phyloP scores from a whole-genome alignment of 371 early-diverging fungal genomes.

The Batkoa obscura region DNA sequence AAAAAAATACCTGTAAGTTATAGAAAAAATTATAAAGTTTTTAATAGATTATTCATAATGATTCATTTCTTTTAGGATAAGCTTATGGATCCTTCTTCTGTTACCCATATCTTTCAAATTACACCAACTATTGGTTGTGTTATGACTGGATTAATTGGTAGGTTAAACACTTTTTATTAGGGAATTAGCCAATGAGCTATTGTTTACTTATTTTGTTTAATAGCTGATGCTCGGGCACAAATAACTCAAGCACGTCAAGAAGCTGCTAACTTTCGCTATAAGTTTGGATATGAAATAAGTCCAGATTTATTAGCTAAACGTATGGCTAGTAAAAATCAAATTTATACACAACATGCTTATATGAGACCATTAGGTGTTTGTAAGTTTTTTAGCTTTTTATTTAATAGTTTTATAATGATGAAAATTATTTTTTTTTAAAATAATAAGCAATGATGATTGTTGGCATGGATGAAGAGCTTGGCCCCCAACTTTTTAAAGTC shows the following conservation, averaged over 20 bases:
- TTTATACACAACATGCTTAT: constrained; percentile 96
- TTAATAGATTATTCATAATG: neutral
- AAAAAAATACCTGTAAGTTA: constrained; percentile 87
- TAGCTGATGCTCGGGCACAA: constrained; percentile 87
- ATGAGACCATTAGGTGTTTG: constrained; percentile 96
- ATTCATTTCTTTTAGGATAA: constrained; percentile 48
- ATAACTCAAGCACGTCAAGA: constrained; percentile 84
- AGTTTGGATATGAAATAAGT: constrained; percentile 94
- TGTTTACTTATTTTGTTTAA: neutral
- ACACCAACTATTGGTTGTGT: constrained; percentile 94
- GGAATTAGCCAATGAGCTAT: no score
- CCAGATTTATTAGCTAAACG: constrained; percentile 92
- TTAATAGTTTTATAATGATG: neutral
- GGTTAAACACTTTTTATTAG: neutral
- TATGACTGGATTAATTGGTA: constrained; percentile 87
- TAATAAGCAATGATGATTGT: constrained; percentile 80
- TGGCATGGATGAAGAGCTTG: constrained; percentile 86
- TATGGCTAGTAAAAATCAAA: constrained; percentile 94
- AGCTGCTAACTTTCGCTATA: constrained; percentile 95
- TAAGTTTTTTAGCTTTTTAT: constrained; percentile 19
- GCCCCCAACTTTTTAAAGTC: constrained; percentile 90
- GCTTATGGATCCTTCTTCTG: constrained; percentile 82
- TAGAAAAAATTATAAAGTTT: neutral
- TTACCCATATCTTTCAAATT: constrained; percentile 80
- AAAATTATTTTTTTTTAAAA: neutral